Base-by-base conservation (phyloP, 1,284 basidiomycete genomes). In the Xerocomus minutiporus region DNA sequence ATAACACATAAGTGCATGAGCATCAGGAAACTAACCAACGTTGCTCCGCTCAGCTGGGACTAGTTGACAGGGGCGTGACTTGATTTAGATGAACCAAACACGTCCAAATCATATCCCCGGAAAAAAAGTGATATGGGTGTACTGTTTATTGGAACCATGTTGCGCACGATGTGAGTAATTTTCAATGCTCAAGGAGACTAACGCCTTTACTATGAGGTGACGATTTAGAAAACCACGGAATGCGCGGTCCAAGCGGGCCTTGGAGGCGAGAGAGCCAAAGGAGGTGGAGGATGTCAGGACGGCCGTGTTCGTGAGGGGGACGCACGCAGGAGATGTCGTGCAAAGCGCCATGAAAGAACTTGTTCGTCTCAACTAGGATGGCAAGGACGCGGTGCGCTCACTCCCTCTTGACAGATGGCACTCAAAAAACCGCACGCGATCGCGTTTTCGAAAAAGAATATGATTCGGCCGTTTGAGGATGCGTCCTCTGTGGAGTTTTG, bases 391-490 rank as follows among this genome's bases (percentile, higher is more conserved):
- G 39, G 38, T 39, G 9, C 23, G 38, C 17, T 39, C 41, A 44
- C n/a, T 3, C 29, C 15, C 42, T 31, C 23, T 8, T 7, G 31
- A 3, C 65, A 96, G 93, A 93, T 94, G 86, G 83, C 90, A 5
- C 77, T 97, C 54, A 97, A 97, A 71, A 84, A 89, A 52, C 93
- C 94, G 0, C 64, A 97, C 62, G 86, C 86, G 2, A 90, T 98
- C 60, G 83, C 91, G 13, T 99, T 99, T 74, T 90, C 88, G 53
- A 97, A 97, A 73, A 98, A 97, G 75, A 98, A 98, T 71, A 73
- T 77, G 38, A 82, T 98, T 15, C 86, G 90, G 47, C 97, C 97
- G 2, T 98, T 99, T 67, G 96, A 97, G 64, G 82, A 93, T 57
- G 71, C 82, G 3, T 75, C 86, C 0, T 89, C 91, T 2, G 76